A percentile compares a stretch with the other conserved stretches of the same genome.
These are phyloP conservation scores for Boletellus ananas DNA, from an alignment of 768 basidiomycete genomes.

Conservation along the genomic window DNA sequence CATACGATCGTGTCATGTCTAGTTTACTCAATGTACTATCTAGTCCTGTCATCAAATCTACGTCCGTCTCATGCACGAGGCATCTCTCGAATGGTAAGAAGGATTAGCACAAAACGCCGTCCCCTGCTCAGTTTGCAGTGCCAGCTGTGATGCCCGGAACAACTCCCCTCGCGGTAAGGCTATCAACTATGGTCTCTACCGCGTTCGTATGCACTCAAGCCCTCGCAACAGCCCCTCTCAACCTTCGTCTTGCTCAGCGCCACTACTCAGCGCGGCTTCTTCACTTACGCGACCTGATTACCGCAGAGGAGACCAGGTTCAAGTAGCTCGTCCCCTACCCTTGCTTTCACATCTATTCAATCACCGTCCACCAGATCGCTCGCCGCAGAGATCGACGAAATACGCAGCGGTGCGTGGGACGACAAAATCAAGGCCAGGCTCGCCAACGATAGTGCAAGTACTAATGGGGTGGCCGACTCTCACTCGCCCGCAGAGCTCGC, in stretches of 20 bases:
- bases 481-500: neutral
- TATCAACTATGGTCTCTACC: neutral
- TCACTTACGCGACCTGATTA: constrained; percentile 70
- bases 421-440: constrained; percentile 41
- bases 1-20: constrained; percentile 7
- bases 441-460: constrained; percentile 9
- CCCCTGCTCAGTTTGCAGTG: constrained; percentile 9
- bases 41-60: constrained; percentile 72
- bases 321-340: constrained; percentile 43
- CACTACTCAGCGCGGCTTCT: constrained; percentile 66
- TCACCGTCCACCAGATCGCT: constrained; percentile 43
- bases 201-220: constrained; percentile 4
- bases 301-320: constrained; percentile 73
- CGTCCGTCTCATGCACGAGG: constrained; percentile 61
- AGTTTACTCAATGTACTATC: constrained; percentile 19
- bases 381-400: constrained; percentile 71
- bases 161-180: constrained; percentile 50
- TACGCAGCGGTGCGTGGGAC: constrained; percentile 67
- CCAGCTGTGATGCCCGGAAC: constrained; percentile 45
- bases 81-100: constrained; percentile 60
- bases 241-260: constrained; percentile 70
- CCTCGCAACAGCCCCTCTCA: constrained; percentile 48
- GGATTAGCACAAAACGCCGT: neutral
- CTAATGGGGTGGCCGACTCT: neutral
- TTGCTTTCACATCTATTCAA: neutral